Conservation (phyloP, 352 stramenopile genomes). For the Phytophthora sp. region DNA sequence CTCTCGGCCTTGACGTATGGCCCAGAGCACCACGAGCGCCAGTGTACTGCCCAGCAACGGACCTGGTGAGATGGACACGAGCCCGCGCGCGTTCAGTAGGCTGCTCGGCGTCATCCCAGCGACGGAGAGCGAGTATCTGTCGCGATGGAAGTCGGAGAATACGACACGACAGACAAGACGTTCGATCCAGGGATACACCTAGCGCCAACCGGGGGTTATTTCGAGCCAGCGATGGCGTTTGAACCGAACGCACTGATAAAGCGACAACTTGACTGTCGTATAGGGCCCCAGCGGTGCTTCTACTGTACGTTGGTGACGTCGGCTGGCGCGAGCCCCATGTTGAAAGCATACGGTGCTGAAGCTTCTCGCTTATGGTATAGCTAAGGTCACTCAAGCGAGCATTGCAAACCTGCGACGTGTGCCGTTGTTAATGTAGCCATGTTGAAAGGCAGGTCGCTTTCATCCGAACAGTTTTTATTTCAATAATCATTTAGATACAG, state of each 20-base stretch:
- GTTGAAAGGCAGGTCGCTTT: background rate
- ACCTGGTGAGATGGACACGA: slow-evolving; percentile 23
- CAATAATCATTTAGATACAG: background rate
- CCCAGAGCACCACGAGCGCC: slow-evolving; percentile 27
- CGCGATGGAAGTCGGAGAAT: slow-evolving; percentile 7
- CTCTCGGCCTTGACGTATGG: slow-evolving; percentile 19
- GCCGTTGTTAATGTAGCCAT: slow-evolving; percentile 8
- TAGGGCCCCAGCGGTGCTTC: too few species aligned
- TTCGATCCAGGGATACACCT: slow-evolving; percentile 1
- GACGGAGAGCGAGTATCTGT: background rate
- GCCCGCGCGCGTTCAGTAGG: slow-evolving; percentile 1
- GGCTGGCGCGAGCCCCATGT: too few species aligned
- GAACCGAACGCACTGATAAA: too few species aligned
- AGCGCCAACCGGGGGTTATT: slow-evolving; percentile 9
- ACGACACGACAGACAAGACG: background rate
- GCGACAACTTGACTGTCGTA: too few species aligned
- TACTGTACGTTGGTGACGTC: too few species aligned
- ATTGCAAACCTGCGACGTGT: background rate
- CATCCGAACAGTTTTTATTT: background rate
- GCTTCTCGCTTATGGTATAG: too few species aligned
- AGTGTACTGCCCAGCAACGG: slow-evolving; percentile 34
- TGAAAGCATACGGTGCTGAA: too few species aligned
- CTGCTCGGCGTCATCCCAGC: slow-evolving; percentile 20
- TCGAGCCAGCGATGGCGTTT: slow-evolving; percentile 18
- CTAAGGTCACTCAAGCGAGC: too few species aligned